These are phyloP conservation scores for Penicillium sp. DNA, from an alignment of 2,329 filamentous ascomycete genomes.

Conservation along the genomic window DNA sequence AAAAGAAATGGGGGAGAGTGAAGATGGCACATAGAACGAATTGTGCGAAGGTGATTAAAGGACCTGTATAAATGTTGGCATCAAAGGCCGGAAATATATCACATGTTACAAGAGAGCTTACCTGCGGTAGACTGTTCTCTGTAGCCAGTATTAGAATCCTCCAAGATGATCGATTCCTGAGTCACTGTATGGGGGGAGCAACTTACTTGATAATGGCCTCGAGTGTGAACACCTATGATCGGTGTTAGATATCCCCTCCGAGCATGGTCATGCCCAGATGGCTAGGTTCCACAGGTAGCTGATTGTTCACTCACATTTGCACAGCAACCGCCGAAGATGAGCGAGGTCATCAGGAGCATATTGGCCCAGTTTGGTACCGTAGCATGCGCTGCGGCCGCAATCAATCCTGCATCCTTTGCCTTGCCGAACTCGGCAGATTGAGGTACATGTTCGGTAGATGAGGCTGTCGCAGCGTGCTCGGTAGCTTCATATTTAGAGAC, in stretches of 20 bases:
- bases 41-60: constrained; percentile 84
- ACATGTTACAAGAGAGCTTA: constrained; percentile 38
- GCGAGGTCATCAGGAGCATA: constrained; percentile 67
- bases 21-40: constrained; percentile 80
- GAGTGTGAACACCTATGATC: constrained; percentile 78
- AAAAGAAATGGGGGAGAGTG: constrained; percentile 75
- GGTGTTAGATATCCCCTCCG: background rate
- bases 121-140: constrained; percentile 84
- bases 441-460: background rate
- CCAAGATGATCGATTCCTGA: background rate
- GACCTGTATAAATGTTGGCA: constrained; percentile 53
- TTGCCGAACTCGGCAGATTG: background rate
- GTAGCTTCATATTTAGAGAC: background rate
- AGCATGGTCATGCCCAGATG: too few species aligned
- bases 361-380: constrained; percentile 62
- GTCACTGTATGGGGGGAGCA: background rate
- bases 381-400: constrained; percentile 31
- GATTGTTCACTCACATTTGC: constrained; percentile 68
- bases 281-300: background rate
- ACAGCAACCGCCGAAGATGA: constrained; percentile 96
- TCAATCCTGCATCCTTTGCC: constrained; percentile 19
- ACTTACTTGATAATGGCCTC: constrained; percentile 92
- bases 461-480: background rate
- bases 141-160: constrained; percentile 9
- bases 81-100: background rate